A percentile compares a stretch with the other conserved stretches of the same genome.
Conservation (phyloP, 73 alveolate genomes). For the Uronychia setigera region DNA sequence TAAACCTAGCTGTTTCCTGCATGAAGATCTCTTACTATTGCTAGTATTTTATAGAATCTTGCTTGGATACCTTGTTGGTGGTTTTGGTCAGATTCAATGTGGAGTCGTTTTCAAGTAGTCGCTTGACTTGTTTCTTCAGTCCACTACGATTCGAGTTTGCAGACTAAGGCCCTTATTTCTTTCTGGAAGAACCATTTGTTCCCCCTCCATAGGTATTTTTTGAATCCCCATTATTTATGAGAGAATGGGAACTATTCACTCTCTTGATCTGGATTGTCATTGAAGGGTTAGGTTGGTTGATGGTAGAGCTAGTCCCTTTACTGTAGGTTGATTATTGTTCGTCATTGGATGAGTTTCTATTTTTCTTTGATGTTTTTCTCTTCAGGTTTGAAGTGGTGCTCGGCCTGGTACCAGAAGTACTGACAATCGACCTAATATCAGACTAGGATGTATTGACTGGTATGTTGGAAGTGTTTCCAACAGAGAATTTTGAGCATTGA, state of each 20-base stretch:
- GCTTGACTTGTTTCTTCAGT: not conserved
- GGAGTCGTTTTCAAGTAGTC: not conserved
- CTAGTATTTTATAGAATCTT: no score
- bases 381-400: no score
- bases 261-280: not conserved
- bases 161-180: not conserved
- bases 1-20: no score
- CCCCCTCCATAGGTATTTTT: not conserved
- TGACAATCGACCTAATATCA: no score
- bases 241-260: not conserved
- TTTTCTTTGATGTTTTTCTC: not conserved
- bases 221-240: not conserved
- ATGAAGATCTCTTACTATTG: no score
- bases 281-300: not conserved
- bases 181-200: not conserved
- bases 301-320: no score
- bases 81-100: not conserved
- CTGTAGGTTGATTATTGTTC: not conserved
- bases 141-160: not conserved
- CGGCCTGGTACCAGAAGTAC: no score
- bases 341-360: not conserved
- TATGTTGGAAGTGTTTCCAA: not conserved
- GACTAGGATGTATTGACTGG: not conserved
- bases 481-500: no score
- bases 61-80: not conserved